Percentiles rank a stretch among this genome's conserved stretches.
These are phyloP conservation scores for Goffeauzyma gilvescens DNA, from an alignment of 768 basidiomycete genomes.

Conservation along the genomic window DNA sequence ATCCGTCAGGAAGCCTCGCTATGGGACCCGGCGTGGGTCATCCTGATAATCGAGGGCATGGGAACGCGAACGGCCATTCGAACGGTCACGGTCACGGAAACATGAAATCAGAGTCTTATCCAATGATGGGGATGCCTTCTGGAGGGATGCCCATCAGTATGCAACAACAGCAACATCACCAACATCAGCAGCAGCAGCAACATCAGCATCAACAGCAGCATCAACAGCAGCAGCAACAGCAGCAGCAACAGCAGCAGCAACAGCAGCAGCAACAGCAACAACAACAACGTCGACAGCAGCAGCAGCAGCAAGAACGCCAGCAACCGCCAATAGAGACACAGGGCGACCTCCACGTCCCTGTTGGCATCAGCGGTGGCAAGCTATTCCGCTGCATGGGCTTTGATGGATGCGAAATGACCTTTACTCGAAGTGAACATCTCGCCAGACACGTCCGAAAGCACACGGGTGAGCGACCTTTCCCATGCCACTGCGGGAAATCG, in stretches of 20 bases:
- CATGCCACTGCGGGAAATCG: slow-evolving; percentile 85
- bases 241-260: background rate
- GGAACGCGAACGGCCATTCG: too few species aligned
- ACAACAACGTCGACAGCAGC: background rate
- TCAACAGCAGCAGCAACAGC: background rate
- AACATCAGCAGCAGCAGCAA: background rate
- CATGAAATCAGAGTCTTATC: too few species aligned
- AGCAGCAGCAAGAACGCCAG: background rate
- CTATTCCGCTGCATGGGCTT: slow-evolving; percentile 90
- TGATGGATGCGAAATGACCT: slow-evolving; percentile 91
- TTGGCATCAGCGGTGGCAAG: slow-evolving; percentile 36
- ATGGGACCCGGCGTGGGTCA: too few species aligned
- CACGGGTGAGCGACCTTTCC: slow-evolving; percentile 90
- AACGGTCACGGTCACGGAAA: too few species aligned
- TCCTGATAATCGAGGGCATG: too few species aligned
- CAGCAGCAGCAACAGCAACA: background rate
- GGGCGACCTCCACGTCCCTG: background rate
- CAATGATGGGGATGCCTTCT: too few species aligned
- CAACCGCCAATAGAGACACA: too few species aligned
- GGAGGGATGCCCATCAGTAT: too few species aligned
- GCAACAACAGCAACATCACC: background rate
- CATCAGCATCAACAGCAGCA: background rate
- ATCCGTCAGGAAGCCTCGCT: too few species aligned
- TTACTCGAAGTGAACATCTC: slow-evolving; percentile 83
- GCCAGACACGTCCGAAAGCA: slow-evolving; percentile 94